Conservation (phyloP, 192 early-diverging fungal species). For the Backusella parvicylindrica region DNA sequence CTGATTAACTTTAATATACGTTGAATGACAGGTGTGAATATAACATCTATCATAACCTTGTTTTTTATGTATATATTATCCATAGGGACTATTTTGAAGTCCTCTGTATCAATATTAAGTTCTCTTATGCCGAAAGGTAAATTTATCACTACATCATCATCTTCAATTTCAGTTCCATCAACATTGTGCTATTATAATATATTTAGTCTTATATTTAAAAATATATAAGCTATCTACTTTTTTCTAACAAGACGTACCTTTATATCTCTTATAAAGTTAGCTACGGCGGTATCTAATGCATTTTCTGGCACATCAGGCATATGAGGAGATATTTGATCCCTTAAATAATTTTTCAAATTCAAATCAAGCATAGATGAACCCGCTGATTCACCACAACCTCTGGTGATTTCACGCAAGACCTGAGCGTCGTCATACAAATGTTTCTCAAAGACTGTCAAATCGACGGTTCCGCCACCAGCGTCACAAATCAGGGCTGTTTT, state of each 20-base stretch:
- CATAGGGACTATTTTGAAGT: constrained; percentile 30
- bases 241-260: constrained; percentile 20
- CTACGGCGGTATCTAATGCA: constrained; percentile 25
- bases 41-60: constrained; percentile 28
- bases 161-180: constrained; percentile 34
- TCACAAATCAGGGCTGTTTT: constrained; percentile 49
- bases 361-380: constrained; percentile 46
- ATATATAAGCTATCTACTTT: not conserved
- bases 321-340: constrained; percentile 33
- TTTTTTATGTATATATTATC: constrained; percentile 27
- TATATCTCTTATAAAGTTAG: constrained; percentile 42
- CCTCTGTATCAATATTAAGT: not conserved
- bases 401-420: constrained; percentile 43
- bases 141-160: constrained; percentile 19
- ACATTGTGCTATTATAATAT: constrained; percentile 34
- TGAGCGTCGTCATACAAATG: not conserved
- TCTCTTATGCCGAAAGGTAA: not conserved
- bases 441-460: constrained; percentile 29
- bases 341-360: constrained; percentile 42
- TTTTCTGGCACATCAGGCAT: constrained; percentile 13
- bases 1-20: constrained; percentile 42
- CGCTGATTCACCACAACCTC: constrained; percentile 49
- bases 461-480: constrained; percentile 54
- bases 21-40: constrained; percentile 47
- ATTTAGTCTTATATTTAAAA: not conserved